Base-by-base conservation (phyloP, 2,329 filamentous ascomycete species). In the Penicillium frequentans region DNA sequence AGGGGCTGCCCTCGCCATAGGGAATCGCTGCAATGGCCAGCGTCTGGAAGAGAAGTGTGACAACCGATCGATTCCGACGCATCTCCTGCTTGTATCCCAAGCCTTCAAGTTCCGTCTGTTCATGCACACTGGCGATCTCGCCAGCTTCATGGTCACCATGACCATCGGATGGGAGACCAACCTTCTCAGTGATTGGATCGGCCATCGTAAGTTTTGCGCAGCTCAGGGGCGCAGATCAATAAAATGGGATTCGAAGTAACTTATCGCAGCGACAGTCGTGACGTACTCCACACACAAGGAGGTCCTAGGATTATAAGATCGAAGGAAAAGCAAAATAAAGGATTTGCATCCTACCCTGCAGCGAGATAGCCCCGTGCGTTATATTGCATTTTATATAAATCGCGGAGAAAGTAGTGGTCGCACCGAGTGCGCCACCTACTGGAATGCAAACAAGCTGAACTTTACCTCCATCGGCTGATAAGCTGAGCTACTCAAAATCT, bases 1-100 rank as follows among this genome's bases (percentile, higher is more conserved):
- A 60, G 6, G 74, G 65, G 9, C 67, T 64, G 8, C 76, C 75
- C 56, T 77, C 75, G 7, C 82, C 84, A 58, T 80, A 86, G 5
- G 82, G 84, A 47, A 86, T 83, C 21, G 84, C 84, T 29, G 84
- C 83, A 29, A 86, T 86, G 23, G 84, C 83, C 8, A 87, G 73
- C 0, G 81, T 82, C 68, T 86, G 84, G 68, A 87, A 87, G 13
- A 87, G 75, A 1, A 88, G 73, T 0, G 84, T 86, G 60, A 82
- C 77, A 64, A 86, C 79, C 0, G 84, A 86, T 31, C 85, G 79
- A 60, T 87, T 87, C 23, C 84, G 80, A 21, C 70, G 74, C 19
- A 88, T 73, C 64, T 85, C 83, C 5, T 82, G 79, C 55, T 78
- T 82, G 71, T 88, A 88, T 27, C 85, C 84, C 23, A 87, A 73